phyloP scores from a whole-genome alignment of 2,329 filamentous ascomycete species.

The Furcasterigmium furcatum region DNA sequence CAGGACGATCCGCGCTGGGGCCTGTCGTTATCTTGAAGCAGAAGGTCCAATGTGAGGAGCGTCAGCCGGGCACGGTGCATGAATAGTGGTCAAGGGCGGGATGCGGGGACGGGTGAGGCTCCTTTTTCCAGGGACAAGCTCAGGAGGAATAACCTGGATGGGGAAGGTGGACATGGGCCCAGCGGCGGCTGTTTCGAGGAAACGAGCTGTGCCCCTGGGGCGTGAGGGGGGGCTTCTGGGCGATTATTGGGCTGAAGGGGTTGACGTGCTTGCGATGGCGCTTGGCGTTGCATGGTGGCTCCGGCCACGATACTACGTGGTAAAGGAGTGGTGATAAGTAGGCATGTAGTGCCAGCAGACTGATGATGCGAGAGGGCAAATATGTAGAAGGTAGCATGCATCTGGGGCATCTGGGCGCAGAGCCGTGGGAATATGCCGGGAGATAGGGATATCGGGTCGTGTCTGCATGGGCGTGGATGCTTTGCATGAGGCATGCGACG shows the following conservation, averaged over 20 bases:
- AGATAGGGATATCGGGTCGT: too few relatives aligned
- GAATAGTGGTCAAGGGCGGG: not conserved
- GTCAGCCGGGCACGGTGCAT: not conserved
- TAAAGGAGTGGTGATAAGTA: too few relatives aligned
- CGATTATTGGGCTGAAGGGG: not conserved
- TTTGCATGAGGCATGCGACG: too few relatives aligned
- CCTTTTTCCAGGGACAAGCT: conserved; percentile 4
- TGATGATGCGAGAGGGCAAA: too few relatives aligned
- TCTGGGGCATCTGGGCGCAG: too few relatives aligned
- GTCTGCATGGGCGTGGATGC: too few relatives aligned
- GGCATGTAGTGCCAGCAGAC: too few relatives aligned
- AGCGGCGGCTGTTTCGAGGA: not conserved
- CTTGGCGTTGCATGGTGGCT: not conserved
- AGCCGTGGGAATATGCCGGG: too few relatives aligned
- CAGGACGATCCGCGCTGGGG: not conserved
- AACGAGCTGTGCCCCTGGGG: not conserved
- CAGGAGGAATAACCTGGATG: conserved; percentile 1
- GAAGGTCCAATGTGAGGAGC: not conserved
- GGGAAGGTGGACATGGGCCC: conserved; percentile 3
- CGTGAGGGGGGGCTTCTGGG: not conserved
- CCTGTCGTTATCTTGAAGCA: not conserved
- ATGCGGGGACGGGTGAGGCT: conserved; percentile 3
- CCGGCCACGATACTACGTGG: not conserved
- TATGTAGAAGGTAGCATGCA: too few relatives aligned
- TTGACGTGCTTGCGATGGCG: not conserved